Evolutionary conservation across 495 filamentous ascomycete species (phyloP), one percentile per base, ranked within the genome.

Genomic region (Aspergillus heteromorphus): DNA sequence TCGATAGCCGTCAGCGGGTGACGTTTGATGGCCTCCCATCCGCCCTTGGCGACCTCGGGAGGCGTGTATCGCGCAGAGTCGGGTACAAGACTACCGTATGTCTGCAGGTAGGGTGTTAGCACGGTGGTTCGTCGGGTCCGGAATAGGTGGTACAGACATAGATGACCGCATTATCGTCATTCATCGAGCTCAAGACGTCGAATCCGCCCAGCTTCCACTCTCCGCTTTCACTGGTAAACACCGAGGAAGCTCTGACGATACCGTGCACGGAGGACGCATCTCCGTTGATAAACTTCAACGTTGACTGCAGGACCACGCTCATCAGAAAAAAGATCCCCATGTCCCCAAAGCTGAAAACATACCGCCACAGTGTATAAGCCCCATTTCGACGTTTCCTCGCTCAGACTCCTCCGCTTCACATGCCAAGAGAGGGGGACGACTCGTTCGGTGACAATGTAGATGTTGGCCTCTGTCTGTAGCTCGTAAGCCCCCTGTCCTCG

Each of bases 161-260:
- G 61, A 97, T 91, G 38, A 96, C 77, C 7, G 89, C 87, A 48
- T 96, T 87, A 51, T 97, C 92, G 31, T 97, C 93, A 65, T 96
- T 96, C 71, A 96, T 87, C 18, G 88, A 95, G 71, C 92, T 97
- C 34, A 97, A 67, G 9, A 95, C 79, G 58, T 98, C 95, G 53
- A 97, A 93, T 8, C 93, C 93, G 4, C 88, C 91, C 2, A 98
- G 73, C 67, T 93, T 97, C 93, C 93, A 98, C 67, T 97, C 93
- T 25, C 93, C 93, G 70, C 93, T 96, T 66, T 97, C 92, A 67
- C 89, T 88, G 13, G 85, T 89, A 65, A 87, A 97, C 58, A 98
- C 80, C 0, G 92, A 96, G 2, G 89, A 87, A 18, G 87, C 83
- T 50, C 89, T 82, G 23, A 97, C 76, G 55, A 81, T 89, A 34